phyloP scores from a whole-genome alignment of 306 rosid genomes.

The Glycine tomentella region DNA sequence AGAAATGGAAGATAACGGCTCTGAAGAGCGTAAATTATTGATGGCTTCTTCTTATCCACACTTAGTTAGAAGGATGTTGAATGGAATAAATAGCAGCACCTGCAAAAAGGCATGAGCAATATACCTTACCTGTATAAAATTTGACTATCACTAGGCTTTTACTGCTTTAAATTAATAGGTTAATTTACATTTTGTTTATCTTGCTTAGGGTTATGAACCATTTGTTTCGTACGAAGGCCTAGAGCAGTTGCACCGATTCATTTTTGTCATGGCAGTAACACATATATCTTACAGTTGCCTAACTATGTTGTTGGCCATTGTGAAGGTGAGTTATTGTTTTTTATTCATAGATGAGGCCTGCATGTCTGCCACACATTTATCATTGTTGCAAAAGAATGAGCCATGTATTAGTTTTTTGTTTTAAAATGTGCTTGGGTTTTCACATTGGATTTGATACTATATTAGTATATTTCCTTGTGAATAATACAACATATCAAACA shows the following conservation, averaged over 20 bases:
- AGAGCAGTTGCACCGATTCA: slow-evolving; percentile 98
- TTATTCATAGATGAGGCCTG: background rate
- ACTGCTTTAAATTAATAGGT: slow-evolving; percentile 31
- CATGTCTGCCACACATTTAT: slow-evolving; percentile 2
- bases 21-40: slow-evolving; percentile 67
- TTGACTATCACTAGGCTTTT: slow-evolving; percentile 30
- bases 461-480: no score
- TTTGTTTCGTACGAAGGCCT: slow-evolving; percentile 94
- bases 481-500: no score
- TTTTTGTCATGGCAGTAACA: slow-evolving; percentile 96
- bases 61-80: slow-evolving; percentile 67
- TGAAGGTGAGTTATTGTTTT: slow-evolving; percentile 68
- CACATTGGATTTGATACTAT: no score
- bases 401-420: no score
- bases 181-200: slow-evolving; percentile 43
- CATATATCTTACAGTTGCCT: slow-evolving; percentile 97
- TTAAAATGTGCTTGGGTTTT: no score
- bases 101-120: slow-evolving; percentile 72
- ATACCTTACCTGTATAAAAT: slow-evolving; percentile 35
- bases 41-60: slow-evolving; percentile 59
- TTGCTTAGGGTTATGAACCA: slow-evolving; percentile 86
- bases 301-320: slow-evolving; percentile 94
- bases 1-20: slow-evolving; percentile 58
- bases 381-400: background rate
- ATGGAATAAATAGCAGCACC: slow-evolving; percentile 56